These are phyloP conservation scores for Purshia tridentata DNA, from an alignment of 306 rosid genomes.

Conservation along the genomic window DNA sequence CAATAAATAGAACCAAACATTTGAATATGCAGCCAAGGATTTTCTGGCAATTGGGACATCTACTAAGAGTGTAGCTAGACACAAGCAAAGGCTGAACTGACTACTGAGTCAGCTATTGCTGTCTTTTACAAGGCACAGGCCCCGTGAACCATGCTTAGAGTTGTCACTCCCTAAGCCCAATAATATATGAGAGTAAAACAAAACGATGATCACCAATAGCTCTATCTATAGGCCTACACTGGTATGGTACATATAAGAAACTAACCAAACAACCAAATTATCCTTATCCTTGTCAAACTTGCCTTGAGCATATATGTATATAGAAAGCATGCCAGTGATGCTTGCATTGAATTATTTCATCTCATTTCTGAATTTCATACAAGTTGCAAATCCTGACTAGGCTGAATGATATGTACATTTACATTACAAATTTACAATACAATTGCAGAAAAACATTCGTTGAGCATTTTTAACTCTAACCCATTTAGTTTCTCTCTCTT, in stretches of 20 bases:
- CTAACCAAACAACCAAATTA: neutral
- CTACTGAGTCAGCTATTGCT: neutral
- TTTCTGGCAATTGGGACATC: conserved; percentile 1
- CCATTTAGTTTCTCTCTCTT: no score
- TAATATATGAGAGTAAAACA: neutral
- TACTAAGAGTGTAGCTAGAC: neutral
- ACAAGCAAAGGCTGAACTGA: conserved; percentile 13
- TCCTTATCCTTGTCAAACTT: neutral
- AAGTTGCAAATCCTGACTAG: no score
- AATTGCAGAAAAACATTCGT: no score
- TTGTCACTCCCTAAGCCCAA: neutral
- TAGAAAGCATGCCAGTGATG: neutral
- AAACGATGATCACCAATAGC: neutral
- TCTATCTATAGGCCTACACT: neutral
- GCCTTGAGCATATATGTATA: neutral
- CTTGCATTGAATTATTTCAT: neutral
- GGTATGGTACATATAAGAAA: neutral
- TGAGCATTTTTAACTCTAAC: no score
- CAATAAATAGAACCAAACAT: neutral
- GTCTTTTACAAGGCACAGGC: neutral
- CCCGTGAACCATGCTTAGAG: conserved; percentile 15
- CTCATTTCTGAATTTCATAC: neutral
- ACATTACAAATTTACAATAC: no score
- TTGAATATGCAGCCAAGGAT: neutral
- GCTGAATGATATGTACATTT: no score